Evolutionary conservation across 2,329 filamentous ascomycete species (phyloP).

Genomic region (Botrytis fragariae): DNA sequence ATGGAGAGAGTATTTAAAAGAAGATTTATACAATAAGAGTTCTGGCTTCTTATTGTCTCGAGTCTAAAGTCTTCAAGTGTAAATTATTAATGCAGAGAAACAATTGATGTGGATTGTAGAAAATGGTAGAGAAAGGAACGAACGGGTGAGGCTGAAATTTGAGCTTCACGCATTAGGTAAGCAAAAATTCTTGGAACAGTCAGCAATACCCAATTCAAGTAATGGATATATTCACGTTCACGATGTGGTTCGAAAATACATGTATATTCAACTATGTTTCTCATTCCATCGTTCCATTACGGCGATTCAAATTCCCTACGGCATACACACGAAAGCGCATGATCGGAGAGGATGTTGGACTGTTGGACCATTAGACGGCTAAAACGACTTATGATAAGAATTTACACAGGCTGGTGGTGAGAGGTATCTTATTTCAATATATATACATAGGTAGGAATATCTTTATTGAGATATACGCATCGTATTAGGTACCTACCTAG

Average conservation of each 20-base stretch:
- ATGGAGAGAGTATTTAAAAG: background rate
- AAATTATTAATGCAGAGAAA: conserved; percentile 8
- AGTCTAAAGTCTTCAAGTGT: background rate
- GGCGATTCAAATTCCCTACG: background rate
- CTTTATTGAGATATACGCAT: background rate
- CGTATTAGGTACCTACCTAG: background rate
- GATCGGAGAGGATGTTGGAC: background rate
- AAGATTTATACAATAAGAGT: background rate
- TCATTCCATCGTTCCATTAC: background rate
- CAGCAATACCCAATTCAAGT: background rate
- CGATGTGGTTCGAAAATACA: background rate
- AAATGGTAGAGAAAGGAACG: background rate
- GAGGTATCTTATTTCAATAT: background rate
- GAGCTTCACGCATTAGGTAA: conserved; percentile 2
- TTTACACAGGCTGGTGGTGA: background rate
- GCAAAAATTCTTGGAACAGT: background rate
- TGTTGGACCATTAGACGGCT: background rate
- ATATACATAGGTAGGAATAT: background rate
- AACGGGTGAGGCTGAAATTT: conserved; percentile 14
- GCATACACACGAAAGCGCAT: background rate
- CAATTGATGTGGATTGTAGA: conserved; percentile 6
- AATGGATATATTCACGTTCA: background rate
- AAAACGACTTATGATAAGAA: background rate
- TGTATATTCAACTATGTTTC: background rate
- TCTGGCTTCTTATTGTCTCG: background rate